Evolutionary conservation across 2,329 filamentous ascomycete species (phyloP), one percentile per base, ranked within the genome.

Genomic region (Cladophialophora exuberans): DNA sequence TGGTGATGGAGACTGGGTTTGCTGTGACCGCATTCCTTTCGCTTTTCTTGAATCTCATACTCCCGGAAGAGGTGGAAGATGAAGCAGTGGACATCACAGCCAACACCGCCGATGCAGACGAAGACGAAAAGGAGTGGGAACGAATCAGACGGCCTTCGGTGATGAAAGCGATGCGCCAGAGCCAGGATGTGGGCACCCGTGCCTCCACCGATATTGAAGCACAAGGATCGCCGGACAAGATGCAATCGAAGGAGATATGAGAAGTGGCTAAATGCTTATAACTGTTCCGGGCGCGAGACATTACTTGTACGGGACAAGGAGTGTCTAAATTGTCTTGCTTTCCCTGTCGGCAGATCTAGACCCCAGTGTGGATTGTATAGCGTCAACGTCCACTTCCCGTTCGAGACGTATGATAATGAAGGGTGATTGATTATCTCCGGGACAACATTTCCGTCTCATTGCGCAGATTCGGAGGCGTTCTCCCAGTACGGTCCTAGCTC

Each of bases 61-160:
- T 96, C 11, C 83, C 85, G 0, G 86, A 89, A 66, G 90, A 96
- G 72, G 73, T 86, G n/a, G 88, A 90, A 63, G 59, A 61, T 36
- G 60, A 62, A 31, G 54, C 46, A 3, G 39, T 60, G 9, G 57
- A 57, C 9, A 58, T 49, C 20, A 62, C 60, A 11, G 60, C 60
- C 4, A 56, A 60, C 31, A 56, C 42, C 6, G 58, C 51, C 3
- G 61, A 63, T 28, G 51, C 17, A 13, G 42, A 25, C n/a, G 47
- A 52, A 11, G 61, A 62, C 35, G 48, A 56, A 44, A 39, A 30
- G 33, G 59, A 63, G 38, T 63, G 61, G 59, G 56, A 62, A n/a
- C 44, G 47, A 4, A 62, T 63, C 43, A 44, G 48, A 30, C 50
- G 39, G 3, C 56, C 42, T 11, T 48, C 48, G 22, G 45, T 60